Base-by-base conservation (phyloP, 202 grass and related monocot species). In the Setaria italica region DNA sequence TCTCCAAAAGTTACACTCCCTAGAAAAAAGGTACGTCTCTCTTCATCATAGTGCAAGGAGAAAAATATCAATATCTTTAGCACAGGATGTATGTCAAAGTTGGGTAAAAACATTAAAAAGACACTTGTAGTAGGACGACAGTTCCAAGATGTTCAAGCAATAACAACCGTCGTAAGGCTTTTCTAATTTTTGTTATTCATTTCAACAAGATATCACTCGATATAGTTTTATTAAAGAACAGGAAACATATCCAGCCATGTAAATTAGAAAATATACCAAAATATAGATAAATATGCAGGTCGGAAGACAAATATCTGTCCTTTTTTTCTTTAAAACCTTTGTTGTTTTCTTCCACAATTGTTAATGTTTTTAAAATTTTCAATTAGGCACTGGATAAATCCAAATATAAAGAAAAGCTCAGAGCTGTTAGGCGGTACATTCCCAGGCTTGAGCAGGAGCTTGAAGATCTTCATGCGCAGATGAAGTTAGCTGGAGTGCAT, bases 321-420 rank as follows among this genome's bases (percentile, higher is more conserved):
- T 59, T 15, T 43, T 67, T 9, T 42, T 45, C 42, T 6, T 45
- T 53, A 67, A 74, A 64, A 35, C 12, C 42, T 21, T 43, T 64
- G 43, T 50, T 79, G 0, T 48, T 30, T 68, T 13, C 39, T 17
- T 33, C 65, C 5, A 54, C 33, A 60, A 30, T 83, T 74, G 20
- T 20, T 68, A 64, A 70, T 81, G 19, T 42, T 80, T 77, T 63
- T 46, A 2, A 47, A 69, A 42, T 85, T 81, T 90, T 67, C 46
- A 59, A 83, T 39, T 83, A 99, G 96, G 91, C 96, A 74, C 83
- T 99, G 42, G 96, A 99, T 82, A 99, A 99, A 90, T 99, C 96
- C 64, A 99, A 94, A 88, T 85, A 92, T 62, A 89, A 84, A 68
- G 93, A 99, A 39, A 46, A 48, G 21, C 88, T 99, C 20, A 81